Evolutionary conservation across 306 rosid genomes (phyloP), one percentile per base, ranked within the genome.

Genomic region (Cyamopsis tetragonoloba): DNA sequence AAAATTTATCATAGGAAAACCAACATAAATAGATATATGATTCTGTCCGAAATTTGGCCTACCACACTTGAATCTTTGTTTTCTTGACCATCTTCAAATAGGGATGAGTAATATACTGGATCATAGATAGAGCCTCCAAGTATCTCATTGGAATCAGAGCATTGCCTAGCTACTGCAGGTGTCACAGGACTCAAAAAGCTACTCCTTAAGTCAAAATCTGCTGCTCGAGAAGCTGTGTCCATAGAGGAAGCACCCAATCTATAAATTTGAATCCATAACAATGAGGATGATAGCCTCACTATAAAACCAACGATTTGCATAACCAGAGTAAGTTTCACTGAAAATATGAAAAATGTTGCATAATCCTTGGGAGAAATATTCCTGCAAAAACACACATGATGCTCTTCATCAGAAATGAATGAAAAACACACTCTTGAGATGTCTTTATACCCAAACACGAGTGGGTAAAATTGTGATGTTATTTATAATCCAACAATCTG

Each of bases 251-350:
- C 89, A 13, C 98, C 98, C 86, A 87, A 55, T 82, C 98, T 86
- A 82, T 92, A 92, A 65, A 92, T 92, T 86, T 89, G 98, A 80
- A 92, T 87, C 98, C 98, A 92, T 42, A 92, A 76, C 34, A 92
- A 70, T 1, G 96, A 80, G 70, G 98, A 92, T 3, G 75, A 84
- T 41, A 92, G 67, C 84, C 98, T 81, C 68, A 89, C 89, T 14
- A 73, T 55, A 71, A 84, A 87, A 18, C 98, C 96, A 74, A 56
- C 63, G 48, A 84, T 80, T 81, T 92, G 88, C 96, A 87, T 92
- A 11, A 69, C 86, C 80, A 92, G 81, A 10, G 96, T 84, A 78
- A 89, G 93, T 77, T 84, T 89, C 79, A 92, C 88, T 27, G 98
- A 92, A 64, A 92, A 87, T 34, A 80, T 84, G 53, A 84, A 79